These are phyloP conservation scores for Colletotrichum sp. DNA, from an alignment of 2,329 filamentous ascomycete genomes.

Conservation along the genomic window DNA sequence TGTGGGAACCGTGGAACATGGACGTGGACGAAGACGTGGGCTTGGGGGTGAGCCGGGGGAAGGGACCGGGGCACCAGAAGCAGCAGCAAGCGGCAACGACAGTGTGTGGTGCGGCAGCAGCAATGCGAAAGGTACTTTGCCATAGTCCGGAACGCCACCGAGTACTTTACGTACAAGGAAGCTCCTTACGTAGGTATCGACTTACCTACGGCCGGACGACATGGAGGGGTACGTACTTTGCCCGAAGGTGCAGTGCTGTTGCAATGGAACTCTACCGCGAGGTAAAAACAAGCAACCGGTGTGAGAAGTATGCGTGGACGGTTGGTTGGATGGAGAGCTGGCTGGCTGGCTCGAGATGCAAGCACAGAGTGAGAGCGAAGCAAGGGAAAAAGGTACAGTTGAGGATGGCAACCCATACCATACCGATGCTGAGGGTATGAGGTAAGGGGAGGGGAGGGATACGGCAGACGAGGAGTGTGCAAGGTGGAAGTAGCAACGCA, in stretches of 20 bases:
- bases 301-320: not conserved
- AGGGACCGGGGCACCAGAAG: not conserved
- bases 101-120: not conserved
- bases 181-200: not conserved
- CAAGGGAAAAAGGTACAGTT: not conserved
- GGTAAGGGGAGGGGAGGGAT: not conserved
- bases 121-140: slow-evolving; percentile 14
- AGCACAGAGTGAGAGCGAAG: not conserved
- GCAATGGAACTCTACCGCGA: not conserved
- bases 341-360: not conserved
- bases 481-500: not conserved
- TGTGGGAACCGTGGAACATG: not conserved
- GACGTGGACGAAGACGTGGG: not conserved
- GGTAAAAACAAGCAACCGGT: not conserved
- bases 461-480: not conserved
- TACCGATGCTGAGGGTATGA: not conserved
- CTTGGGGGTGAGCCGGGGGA: not conserved
- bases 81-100: not conserved
- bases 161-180: slow-evolving; percentile 8
- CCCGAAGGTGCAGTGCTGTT: not conserved
- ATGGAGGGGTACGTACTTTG: not conserved
- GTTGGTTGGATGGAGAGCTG: not conserved
- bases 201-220: not conserved
- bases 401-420: not conserved
- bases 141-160: slow-evolving; percentile 2